These are phyloP conservation scores for Zygosaccharomyces kombuchaensis DNA, from an alignment of 805 yeast species.

Conservation along the genomic window DNA sequence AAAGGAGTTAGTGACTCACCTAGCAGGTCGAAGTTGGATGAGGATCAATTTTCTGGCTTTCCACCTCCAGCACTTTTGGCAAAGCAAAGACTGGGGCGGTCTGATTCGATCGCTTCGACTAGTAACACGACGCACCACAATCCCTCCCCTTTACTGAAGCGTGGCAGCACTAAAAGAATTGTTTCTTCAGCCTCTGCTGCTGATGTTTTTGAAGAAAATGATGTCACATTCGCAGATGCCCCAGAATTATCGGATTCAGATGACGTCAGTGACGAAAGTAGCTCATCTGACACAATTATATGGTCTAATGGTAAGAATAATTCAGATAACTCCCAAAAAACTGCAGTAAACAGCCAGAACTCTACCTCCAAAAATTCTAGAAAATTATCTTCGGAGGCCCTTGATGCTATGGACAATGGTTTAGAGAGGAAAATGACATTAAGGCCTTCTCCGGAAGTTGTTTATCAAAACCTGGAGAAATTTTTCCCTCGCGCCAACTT, in stretches of 20 bases:
- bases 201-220: conserved; percentile 66
- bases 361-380: not conserved
- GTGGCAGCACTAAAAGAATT: conserved; percentile 33
- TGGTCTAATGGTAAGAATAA: conserved; percentile 10
- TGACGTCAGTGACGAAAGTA: conserved; percentile 38
- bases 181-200: conserved; percentile 36
- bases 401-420: not conserved
- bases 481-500: conserved; percentile 90
- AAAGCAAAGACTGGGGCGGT: conserved; percentile 21
- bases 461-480: conserved; percentile 84
- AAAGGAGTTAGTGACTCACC: conserved; percentile 27
- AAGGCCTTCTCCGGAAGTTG: conserved; percentile 92
- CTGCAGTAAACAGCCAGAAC: not conserved
- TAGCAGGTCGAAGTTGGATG: conserved; percentile 12
- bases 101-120: conserved; percentile 20
- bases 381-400: conserved; percentile 10
- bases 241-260: conserved; percentile 55
- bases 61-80: conserved; percentile 14
- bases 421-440: conserved; percentile 52
- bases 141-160: conserved; percentile 28
- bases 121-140: conserved; percentile 19
- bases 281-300: conserved; percentile 27
- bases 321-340: conserved; percentile 2
- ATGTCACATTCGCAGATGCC: conserved; percentile 68
- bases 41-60: conserved; percentile 9